A percentile compares a stretch with the other conserved stretches of the same genome.
phyloP scores from a whole-genome alignment of 352 stramenopile species.

The Pythium brassicae region DNA sequence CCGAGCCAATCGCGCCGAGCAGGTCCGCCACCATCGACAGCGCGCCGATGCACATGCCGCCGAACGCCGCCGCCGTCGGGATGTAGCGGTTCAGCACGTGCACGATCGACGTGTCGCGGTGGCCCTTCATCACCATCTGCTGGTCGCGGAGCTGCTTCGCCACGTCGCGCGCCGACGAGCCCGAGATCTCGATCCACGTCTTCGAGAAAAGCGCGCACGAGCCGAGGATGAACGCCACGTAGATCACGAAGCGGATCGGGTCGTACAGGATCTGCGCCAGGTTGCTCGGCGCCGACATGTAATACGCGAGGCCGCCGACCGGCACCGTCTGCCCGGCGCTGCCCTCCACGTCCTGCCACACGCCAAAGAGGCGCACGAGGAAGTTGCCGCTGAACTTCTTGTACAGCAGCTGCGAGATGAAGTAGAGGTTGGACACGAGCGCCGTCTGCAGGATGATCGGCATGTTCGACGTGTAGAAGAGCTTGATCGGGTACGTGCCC shows the following conservation, averaged over 20 bases:
- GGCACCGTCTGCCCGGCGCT: constrained; percentile 92
- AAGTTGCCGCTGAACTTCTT: constrained; percentile 99
- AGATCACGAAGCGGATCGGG: constrained; percentile 98
- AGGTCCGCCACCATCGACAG: constrained; percentile 98
- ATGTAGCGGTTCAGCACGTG: constrained; percentile 99
- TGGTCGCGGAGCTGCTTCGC: constrained; percentile 98
- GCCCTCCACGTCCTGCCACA: constrained; percentile 98
- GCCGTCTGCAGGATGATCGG: constrained; percentile 99
- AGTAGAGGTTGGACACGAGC: constrained; percentile 99
- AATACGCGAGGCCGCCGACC: constrained; percentile 96
- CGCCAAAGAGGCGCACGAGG: constrained; percentile 96
- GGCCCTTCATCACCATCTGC: constrained; percentile 99
- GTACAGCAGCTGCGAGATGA: constrained; percentile 99
- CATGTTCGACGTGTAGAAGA: constrained; percentile 99
- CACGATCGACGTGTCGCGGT: constrained; percentile 97
- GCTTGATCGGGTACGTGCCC: constrained; percentile 99
- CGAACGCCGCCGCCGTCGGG: constrained; percentile 97
- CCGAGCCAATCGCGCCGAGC: constrained; percentile 97
- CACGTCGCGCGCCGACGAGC: constrained; percentile 95
- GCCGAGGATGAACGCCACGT: constrained; percentile 98
- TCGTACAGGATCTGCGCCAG: constrained; percentile 97
- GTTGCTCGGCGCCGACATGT: constrained; percentile 95
- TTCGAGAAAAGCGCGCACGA: constrained; percentile 99
- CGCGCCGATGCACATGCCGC: constrained; percentile 99
- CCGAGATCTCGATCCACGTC: constrained; percentile 99